phyloP scores from a whole-genome alignment of 2,329 filamentous ascomycete species.

The Fusarium newnesense region DNA sequence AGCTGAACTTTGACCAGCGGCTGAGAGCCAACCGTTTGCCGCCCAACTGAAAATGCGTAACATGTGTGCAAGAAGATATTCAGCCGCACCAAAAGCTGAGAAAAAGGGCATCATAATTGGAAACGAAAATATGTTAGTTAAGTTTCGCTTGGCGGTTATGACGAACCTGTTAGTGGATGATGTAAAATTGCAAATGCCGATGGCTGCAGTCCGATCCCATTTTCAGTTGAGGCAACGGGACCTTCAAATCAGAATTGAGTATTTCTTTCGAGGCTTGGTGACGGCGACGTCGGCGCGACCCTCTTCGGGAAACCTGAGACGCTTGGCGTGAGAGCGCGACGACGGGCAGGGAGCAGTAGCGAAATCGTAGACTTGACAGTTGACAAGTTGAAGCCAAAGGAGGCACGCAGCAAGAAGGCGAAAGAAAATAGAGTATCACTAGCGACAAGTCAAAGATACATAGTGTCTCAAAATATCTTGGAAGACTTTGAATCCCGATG shows the following conservation, averaged over 20 bases:
- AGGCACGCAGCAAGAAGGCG: accelerated
- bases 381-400: not conserved
- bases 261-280: not conserved
- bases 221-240: not conserved
- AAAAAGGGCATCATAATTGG: accelerated
- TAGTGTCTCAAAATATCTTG: accelerated
- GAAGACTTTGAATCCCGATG: not conserved
- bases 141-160: not conserved
- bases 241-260: accelerated
- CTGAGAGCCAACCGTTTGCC: not conserved
- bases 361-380: not conserved
- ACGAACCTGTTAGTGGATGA: accelerated
- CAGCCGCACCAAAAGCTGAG: not conserved
- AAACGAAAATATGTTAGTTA: accelerated
- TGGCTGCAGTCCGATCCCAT: not conserved
- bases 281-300: not conserved
- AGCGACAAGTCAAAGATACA: accelerated
- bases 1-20: not conserved
- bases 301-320: not conserved
- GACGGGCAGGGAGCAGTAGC: too few species aligned
- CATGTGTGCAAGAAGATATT: too few species aligned
- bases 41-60: too few species aligned
- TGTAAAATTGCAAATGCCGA: not conserved
- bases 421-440: accelerated
- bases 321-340: not conserved